Evolutionary conservation across 768 basidiomycete genomes (phyloP), one percentile per base, ranked within the genome.

Genomic region (Mrakia gelida): DNA sequence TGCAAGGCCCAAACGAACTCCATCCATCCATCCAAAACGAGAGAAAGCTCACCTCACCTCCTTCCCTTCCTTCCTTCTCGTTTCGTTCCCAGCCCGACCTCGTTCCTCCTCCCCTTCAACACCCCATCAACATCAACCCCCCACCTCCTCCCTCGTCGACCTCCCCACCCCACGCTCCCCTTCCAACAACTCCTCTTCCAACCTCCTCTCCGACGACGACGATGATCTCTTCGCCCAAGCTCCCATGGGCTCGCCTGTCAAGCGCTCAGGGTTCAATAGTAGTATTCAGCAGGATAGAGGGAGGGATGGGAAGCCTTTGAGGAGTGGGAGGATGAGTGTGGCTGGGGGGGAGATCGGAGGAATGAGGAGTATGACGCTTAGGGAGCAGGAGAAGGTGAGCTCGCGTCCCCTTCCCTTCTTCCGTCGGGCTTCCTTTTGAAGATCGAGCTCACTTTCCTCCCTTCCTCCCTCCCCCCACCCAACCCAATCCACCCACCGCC

Each of bases 381-480:
- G 95, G 11, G 96, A 98, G 83, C 96, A 99, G 84, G 95, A 98
- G 85, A 96, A 98, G 88, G 96, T 93, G 81, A 73, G 26, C 56
- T 32, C 11, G 18, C 61, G 15, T 7, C 21, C 28, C 15, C 30
- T 23, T 16, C 18, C 6, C 38, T 26, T 73, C 61, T 3, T 70
- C 75, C 43, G 21, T 21, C 23, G 26, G 62, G 45, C 16, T n/a
- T 54, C 4, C 0, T 3, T 67, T 26, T 73, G 15, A 67, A 9
- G 26, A 59, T 41, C 4, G 7, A 73, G 28, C 11, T 15, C 26
- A 21, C 70, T 43, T 61, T 23, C 62, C 16, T 13, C 45, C 38
- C n/a, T 11, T 45, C 23, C 23, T 10, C 49, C 18, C 49, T 52
- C 18, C 2, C 7, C 38, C 8, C 38, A 3, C 38, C 38, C 38